Base-by-base conservation (phyloP, 2,329 filamentous ascomycete genomes). In the Stenocarpella maydis region DNA sequence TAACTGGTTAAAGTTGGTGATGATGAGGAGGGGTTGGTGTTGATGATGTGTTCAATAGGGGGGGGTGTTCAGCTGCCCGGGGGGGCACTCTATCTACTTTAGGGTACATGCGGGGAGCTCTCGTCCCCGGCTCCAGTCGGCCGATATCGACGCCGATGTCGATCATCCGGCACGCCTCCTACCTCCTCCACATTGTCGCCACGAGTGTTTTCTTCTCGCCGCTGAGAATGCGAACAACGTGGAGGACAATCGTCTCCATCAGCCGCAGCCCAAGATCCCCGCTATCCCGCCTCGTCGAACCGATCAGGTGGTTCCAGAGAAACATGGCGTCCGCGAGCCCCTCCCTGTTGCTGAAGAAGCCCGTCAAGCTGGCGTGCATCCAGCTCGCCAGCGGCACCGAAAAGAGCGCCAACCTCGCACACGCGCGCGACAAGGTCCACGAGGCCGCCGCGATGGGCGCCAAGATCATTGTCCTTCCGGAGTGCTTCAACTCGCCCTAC, bases 401-500 rank as follows among this genome's bases (percentile, higher is more conserved):
- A 84, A 99, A 99, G 84, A 78, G 90, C 14, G 87, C 87, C 74
- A 99, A 99, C 82, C 93, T 99, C 72, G 78, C 86, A 26, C 91
- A 91, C 78, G 95, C 96, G 15, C 91, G 92, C 69, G 85, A 86
- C 52, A 95, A 96, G 78, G 94, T 98, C 69, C 87, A 94, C 72
- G 90, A 94, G 79, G 95, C 96, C 6, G 91, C 94, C 28, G 80
- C 84, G 31, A 83, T 83, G 4, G 95, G 95, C 74, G 94, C 95
- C 71, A 90, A 92, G 69, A 90, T 99, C 70, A 91, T 98, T 73
- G 94, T 98, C 41, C 88, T 99, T 21, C 96, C 96, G 43, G 96
- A 99, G 84, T 99, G 96, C 86, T 99, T 99, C 89, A 99, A 99
- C 85, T 97, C 93, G 50, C 96, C 96, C 10, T 99, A 99, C 81